Percentiles rank a stretch among this genome's conserved stretches.
These are phyloP conservation scores for Gastrolobium villosum DNA, from an alignment of 306 rosid species.

Conservation along the genomic window DNA sequence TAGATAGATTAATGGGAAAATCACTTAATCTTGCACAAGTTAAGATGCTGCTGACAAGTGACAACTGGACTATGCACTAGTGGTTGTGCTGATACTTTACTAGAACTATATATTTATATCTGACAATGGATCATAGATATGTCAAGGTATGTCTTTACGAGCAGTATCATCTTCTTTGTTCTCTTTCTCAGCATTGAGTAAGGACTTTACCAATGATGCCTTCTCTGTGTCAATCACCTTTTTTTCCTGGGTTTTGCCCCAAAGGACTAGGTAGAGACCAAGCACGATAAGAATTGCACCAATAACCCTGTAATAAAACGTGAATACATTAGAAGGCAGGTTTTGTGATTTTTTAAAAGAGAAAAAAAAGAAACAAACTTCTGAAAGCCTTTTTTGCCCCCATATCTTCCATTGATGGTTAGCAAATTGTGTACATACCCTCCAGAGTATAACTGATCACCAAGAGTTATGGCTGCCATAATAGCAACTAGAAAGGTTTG, in stretches of 20 bases:
- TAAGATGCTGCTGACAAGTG: slow-evolving; percentile 4
- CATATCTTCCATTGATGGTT: background rate
- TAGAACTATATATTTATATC: background rate
- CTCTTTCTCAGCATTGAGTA: slow-evolving; percentile 44
- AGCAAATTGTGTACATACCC: slow-evolving; percentile 54
- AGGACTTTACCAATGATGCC: slow-evolving; percentile 39
- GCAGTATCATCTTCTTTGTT: slow-evolving; percentile 9
- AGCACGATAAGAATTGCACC: slow-evolving; percentile 59
- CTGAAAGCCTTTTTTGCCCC: background rate
- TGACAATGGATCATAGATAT: background rate
- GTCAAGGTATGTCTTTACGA: slow-evolving; percentile 50
- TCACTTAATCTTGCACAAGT: background rate
- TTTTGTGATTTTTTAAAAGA: background rate
- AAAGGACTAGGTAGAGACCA: slow-evolving; percentile 57
- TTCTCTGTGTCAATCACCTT: slow-evolving; percentile 41
- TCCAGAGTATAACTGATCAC: slow-evolving; percentile 67
- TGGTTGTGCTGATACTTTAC: slow-evolving; percentile 2
- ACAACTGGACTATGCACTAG: background rate
- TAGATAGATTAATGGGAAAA: slow-evolving; percentile 10
- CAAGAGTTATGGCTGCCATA: slow-evolving; percentile 69
- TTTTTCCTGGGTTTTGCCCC: slow-evolving; percentile 60
- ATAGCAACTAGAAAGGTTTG: slow-evolving; percentile 72
- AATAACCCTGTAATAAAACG: slow-evolving; percentile 49
- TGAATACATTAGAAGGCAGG: background rate
- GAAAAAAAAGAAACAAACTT: background rate